These are phyloP conservation scores for Aureobasidium sp. DNA, from an alignment of 2,329 filamentous ascomycete species.

Conservation along the genomic window DNA sequence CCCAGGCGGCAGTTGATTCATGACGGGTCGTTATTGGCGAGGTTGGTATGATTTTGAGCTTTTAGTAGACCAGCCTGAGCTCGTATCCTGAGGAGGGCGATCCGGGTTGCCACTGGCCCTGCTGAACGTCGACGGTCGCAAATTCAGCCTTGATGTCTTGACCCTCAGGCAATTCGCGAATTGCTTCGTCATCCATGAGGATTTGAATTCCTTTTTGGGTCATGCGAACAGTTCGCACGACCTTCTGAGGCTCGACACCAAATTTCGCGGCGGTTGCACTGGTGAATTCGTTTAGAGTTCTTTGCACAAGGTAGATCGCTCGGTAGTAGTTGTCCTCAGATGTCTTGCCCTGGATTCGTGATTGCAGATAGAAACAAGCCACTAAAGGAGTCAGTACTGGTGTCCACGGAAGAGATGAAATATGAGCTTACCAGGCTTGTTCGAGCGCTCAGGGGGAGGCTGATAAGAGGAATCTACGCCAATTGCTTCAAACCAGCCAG, in stretches of 20 bases:
- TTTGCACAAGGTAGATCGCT: constrained; percentile 76
- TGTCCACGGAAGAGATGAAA: constrained; percentile 8
- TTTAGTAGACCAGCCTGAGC: constrained; percentile 42
- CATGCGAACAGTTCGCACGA: constrained; percentile 65
- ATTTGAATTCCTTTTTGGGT: constrained; percentile 71
- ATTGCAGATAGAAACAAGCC: constrained; percentile 80
- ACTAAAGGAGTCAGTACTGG: constrained; percentile 41
- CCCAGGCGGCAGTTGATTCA: constrained; percentile 11
- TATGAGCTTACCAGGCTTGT: constrained; percentile 54
- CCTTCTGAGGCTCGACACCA: constrained; percentile 64
- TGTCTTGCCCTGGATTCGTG: constrained; percentile 43
- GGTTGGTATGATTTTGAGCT: neutral
- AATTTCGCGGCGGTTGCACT: constrained; percentile 70
- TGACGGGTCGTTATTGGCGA: constrained; percentile 6
- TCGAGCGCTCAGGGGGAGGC: constrained; percentile 63
- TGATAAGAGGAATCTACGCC: constrained; percentile 84
- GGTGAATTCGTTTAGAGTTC: constrained; percentile 68
- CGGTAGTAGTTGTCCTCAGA: constrained; percentile 61
- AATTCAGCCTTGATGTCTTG: constrained; percentile 77
- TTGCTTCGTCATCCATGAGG: constrained; percentile 83
- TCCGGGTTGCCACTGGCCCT: constrained; percentile 39
- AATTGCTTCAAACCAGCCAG: constrained; percentile 82
- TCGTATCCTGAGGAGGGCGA: constrained; percentile 41
- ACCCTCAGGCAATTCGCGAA: constrained; percentile 76
- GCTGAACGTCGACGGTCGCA: constrained; percentile 47